Evolutionary conservation across 1,139 yeast genomes (phyloP).

Genomic region (Yamadazyma sp.): DNA sequence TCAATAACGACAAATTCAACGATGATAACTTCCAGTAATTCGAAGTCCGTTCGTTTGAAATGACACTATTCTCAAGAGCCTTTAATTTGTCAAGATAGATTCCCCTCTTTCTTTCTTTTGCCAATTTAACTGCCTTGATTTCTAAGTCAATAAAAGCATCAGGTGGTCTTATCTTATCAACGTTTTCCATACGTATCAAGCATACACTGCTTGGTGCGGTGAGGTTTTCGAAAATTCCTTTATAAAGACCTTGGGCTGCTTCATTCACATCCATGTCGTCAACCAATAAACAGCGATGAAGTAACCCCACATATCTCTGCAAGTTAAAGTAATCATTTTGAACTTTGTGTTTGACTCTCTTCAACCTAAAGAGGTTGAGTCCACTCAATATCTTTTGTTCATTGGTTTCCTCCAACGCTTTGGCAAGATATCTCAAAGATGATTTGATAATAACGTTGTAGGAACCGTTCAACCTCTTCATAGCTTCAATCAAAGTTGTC

Average conservation of each 20-base stretch:
- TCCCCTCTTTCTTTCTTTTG: slow-evolving; percentile 58
- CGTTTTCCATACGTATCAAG: slow-evolving; percentile 43
- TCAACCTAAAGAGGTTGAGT: slow-evolving; percentile 53
- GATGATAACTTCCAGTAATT: slow-evolving; percentile 73
- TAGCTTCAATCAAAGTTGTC: slow-evolving; percentile 62
- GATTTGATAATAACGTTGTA: slow-evolving; percentile 51
- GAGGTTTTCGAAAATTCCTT: slow-evolving; percentile 45
- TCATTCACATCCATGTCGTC: slow-evolving; percentile 58
- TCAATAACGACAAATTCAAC: slow-evolving; percentile 54
- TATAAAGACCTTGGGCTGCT: slow-evolving; percentile 51
- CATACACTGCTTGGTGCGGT: slow-evolving; percentile 64
- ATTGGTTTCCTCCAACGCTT: slow-evolving; percentile 49
- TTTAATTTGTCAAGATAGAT: slow-evolving; percentile 40
- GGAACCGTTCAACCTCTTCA: slow-evolving; percentile 74
- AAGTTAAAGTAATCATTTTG: slow-evolving; percentile 59
- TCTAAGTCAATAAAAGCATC: slow-evolving; percentile 57
- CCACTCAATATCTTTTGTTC: slow-evolving; percentile 72
- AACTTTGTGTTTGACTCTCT: slow-evolving; percentile 53
- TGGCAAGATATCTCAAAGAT: slow-evolving; percentile 50
- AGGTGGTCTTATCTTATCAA: slow-evolving; percentile 63
- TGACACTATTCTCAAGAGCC: slow-evolving; percentile 44
- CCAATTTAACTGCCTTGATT: slow-evolving; percentile 53
- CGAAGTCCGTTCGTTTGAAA: slow-evolving; percentile 34
- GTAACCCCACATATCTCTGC: slow-evolving; percentile 43
- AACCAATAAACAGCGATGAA: slow-evolving; percentile 57